phyloP scores from a whole-genome alignment of 805 yeast genomes.

The Monosporozyma unispora region DNA sequence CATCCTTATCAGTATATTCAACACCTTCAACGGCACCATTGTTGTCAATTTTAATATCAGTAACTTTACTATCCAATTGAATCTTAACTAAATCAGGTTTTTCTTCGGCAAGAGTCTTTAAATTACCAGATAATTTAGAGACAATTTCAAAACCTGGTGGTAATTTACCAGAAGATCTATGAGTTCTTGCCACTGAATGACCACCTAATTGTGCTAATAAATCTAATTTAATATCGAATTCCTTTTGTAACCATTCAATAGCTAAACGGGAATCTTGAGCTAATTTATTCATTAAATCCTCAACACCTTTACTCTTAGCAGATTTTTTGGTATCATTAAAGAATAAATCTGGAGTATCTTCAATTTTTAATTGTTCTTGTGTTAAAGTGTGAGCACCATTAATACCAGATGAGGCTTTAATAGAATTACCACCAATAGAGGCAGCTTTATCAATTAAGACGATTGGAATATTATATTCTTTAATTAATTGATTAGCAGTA shows the following conservation, averaged over 20 bases:
- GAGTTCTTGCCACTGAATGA: conserved; percentile 72
- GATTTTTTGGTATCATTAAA: conserved; percentile 59
- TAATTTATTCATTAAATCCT: conserved; percentile 48
- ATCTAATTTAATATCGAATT: conserved; percentile 52
- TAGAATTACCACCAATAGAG: conserved; percentile 49
- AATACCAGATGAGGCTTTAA: conserved; percentile 55
- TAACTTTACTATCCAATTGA: conserved; percentile 33
- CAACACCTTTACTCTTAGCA: conserved; percentile 52
- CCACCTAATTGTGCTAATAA: conserved; percentile 75
- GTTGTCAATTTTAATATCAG: conserved; percentile 25
- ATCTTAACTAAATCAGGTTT: conserved; percentile 30
- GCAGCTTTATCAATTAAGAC: conserved; percentile 41
- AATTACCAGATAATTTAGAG: conserved; percentile 34
- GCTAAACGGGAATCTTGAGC: conserved; percentile 57
- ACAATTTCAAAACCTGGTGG: conserved; percentile 57
- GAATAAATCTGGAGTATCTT: conserved; percentile 53
- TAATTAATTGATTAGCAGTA: conserved; percentile 33
- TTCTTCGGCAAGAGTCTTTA: conserved; percentile 28
- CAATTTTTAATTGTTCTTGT: conserved; percentile 41
- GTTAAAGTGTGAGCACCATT: conserved; percentile 64
- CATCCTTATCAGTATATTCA: conserved; percentile 30
- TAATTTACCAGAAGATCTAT: conserved; percentile 53
- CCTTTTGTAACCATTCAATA: conserved; percentile 62
- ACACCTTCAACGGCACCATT: conserved; percentile 34
- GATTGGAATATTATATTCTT: conserved; percentile 34